Percentiles rank a stretch among this genome's conserved stretches.
Conservation (phyloP, 768 basidiomycete species). For the Imleria badia region DNA sequence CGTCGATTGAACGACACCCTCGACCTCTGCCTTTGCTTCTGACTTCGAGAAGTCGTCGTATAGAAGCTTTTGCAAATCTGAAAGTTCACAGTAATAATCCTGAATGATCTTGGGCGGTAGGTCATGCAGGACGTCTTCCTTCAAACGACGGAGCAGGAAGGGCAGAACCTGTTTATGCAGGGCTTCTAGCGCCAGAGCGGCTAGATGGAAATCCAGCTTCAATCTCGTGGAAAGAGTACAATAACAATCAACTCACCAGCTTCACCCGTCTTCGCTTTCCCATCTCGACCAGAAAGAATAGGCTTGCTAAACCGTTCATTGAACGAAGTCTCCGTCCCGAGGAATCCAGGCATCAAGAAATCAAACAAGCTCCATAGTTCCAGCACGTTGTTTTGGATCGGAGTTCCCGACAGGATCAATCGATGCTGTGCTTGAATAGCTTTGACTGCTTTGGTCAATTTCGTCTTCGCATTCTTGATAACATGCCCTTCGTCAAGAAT, state of each 20-base stretch:
- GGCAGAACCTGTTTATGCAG: conserved; percentile 99
- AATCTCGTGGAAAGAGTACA: background rate
- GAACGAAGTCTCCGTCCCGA: conserved; percentile 93
- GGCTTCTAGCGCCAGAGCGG: conserved; percentile 91
- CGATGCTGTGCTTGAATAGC: conserved; percentile 87
- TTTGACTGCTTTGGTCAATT: conserved; percentile 96
- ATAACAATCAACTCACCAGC: conserved; percentile 61
- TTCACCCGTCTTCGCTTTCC: conserved; percentile 92
- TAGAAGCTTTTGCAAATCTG: conserved; percentile 87
- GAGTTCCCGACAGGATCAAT: conserved; percentile 93
- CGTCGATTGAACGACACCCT: conserved; percentile 58
- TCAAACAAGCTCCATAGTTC: conserved; percentile 99
- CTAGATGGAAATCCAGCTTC: conserved; percentile 41
- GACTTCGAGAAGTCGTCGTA: conserved; percentile 94
- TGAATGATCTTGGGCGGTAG: conserved; percentile 99
- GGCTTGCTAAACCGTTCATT: conserved; percentile 96
- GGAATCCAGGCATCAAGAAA: conserved; percentile 98
- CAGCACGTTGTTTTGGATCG: conserved; percentile 98
- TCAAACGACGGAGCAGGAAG: conserved; percentile 92
- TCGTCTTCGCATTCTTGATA: conserved; percentile 98
- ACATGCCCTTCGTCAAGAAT: conserved; percentile 98
- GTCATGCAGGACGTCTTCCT: conserved; percentile 95
- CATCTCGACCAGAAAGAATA: conserved; percentile 91
- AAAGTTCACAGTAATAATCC: conserved; percentile 98
- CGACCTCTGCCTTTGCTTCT: conserved; percentile 60